Base-by-base conservation (phyloP, 2,329 filamentous ascomycete genomes). In the Amphichorda felina region DNA sequence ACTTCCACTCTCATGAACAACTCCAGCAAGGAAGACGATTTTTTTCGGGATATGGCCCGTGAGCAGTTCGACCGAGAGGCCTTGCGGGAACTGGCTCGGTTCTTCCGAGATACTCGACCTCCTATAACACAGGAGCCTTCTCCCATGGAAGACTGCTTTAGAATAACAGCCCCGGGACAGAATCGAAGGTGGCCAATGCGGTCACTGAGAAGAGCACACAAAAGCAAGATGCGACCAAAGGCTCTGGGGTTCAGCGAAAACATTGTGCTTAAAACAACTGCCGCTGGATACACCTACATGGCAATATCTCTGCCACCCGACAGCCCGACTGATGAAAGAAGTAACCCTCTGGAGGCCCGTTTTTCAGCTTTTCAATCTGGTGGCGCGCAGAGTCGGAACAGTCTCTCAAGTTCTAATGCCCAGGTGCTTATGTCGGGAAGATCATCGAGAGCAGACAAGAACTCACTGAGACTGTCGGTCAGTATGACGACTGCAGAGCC, bases 61-160 rank as follows among this genome's bases (percentile, higher is more conserved):
- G 37, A 38, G 18, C 37, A 38, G 22, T 18, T 35, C 15, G 37
- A 38, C 11, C 13, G 18, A 11, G 32, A 34, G 37, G 30, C 32
- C 5, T 19, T 38, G 14, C 32, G 37, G 8, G 37, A 34, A 6
- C 33, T 38, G n/a, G 37, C 32, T 1, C 32, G 31, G 11, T 38
- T 38, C 28, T 26, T 38, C 11, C 26, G 33, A 7, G 28, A 24
- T 13, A 38, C 37, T 2, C 18, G 27, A 4, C 37, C 37, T 8
- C 35, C 35, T 14, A 18, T 16, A 10, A 8, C 17, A 5, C 2
- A 14, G 8, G 17, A 27, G 8, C 22, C 25, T 13, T 19, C 30
- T 13, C 16, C 10, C 10, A 24, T 21, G 5, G 21, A 38, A 10
- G 19, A 29, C 15, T 38, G 36, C 21, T 38, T 38, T 30, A 24